phyloP scores from a whole-genome alignment of 345 rosid genomes.

The Zanthoxylum bungeanum region DNA sequence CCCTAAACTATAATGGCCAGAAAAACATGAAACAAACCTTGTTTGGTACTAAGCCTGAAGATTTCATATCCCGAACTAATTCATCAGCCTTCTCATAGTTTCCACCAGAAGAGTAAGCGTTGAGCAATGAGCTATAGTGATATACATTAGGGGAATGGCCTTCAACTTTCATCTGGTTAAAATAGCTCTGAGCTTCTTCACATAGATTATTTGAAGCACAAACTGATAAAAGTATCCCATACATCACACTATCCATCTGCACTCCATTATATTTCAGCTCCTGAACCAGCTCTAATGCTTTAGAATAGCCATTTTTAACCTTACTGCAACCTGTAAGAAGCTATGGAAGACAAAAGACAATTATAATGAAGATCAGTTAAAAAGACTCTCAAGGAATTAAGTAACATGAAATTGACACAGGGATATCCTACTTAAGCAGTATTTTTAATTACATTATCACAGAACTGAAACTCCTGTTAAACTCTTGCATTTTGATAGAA shows the following conservation, averaged over 20 bases:
- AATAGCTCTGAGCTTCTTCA: constrained; percentile 72
- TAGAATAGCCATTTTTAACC: constrained; percentile 57
- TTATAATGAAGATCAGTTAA: constrained; percentile 13
- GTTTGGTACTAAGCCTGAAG: constrained; percentile 74
- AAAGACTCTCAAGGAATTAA: neutral
- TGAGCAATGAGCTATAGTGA: constrained; percentile 85
- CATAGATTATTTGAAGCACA: constrained; percentile 80
- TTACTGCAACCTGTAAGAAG: constrained; percentile 88
- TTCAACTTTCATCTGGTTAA: constrained; percentile 73
- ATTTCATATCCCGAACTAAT: constrained; percentile 70
- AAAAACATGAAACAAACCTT: constrained; percentile 54
- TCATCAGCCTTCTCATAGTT: constrained; percentile 75
- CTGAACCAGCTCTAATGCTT: constrained; percentile 64
- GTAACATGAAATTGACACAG: constrained; percentile 1
- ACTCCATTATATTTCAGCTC: constrained; percentile 57
- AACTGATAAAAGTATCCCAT: constrained; percentile 79
- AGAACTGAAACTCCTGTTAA: neutral
- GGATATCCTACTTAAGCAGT: neutral
- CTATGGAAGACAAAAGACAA: constrained; percentile 39
- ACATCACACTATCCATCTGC: constrained; percentile 74
- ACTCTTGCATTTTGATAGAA: neutral
- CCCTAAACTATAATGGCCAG: neutral
- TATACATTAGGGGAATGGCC: constrained; percentile 68
- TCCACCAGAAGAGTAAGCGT: constrained; percentile 76
- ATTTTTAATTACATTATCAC: neutral